Percentiles rank a stretch among this genome's conserved stretches.
Conservation (phyloP, 2,329 filamentous ascomycete species). For the Domatiomyces globalis region DNA sequence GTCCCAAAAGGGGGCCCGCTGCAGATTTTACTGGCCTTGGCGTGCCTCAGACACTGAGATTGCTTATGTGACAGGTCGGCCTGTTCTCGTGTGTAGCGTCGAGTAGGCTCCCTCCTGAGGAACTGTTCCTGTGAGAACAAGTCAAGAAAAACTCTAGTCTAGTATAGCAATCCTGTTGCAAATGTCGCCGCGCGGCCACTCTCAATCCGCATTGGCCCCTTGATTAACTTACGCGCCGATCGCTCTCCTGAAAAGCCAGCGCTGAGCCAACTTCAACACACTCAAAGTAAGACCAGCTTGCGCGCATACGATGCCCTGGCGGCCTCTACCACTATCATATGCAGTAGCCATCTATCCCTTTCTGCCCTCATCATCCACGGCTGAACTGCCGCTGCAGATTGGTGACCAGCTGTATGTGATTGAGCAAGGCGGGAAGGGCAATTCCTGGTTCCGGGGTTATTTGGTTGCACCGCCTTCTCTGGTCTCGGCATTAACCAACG, state of each 20-base stretch:
- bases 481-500: constrained; percentile 76
- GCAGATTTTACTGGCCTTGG: too few species aligned
- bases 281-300: constrained; percentile 1
- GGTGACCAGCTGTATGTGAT: constrained; percentile 98
- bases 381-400: constrained; percentile 90
- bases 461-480: constrained; percentile 86
- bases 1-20: too few species aligned
- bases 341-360: constrained; percentile 94
- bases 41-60: neutral
- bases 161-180: neutral
- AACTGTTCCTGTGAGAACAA: neutral
- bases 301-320: constrained; percentile 67
- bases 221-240: constrained; percentile 2
- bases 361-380: constrained; percentile 58
- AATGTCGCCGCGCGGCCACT: constrained; percentile 4
- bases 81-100: neutral
- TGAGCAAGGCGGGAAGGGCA: constrained; percentile 73
- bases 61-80: neutral
- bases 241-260: neutral
- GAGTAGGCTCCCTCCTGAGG: neutral
- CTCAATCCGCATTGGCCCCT: constrained; percentile 3
- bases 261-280: neutral
- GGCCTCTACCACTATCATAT: constrained; percentile 93
- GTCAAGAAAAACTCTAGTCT: neutral
- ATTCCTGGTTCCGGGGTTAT: constrained; percentile 89